These are phyloP conservation scores for Saccharum hybrid DNA, from an alignment of 202 grass and related monocot species.

Conservation along the genomic window DNA sequence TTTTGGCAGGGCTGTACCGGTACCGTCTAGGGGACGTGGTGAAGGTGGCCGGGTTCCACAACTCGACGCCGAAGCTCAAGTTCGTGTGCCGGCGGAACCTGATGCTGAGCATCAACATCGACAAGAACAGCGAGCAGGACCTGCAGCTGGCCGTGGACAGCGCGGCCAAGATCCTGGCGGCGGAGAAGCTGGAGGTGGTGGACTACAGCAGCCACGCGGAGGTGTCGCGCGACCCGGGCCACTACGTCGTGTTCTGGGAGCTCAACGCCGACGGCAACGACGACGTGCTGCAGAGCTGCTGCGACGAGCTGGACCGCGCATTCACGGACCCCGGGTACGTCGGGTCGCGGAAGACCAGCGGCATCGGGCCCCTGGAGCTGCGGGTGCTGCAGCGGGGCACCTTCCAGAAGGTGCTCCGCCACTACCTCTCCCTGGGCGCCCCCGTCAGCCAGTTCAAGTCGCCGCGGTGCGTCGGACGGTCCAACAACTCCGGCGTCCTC, in stretches of 20 bases:
- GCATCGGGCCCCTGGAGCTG: conserved; percentile 74
- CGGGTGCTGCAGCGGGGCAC: conserved; percentile 60
- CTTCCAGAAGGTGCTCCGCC: conserved; percentile 70
- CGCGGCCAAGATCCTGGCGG: conserved; percentile 61
- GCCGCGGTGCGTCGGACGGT: conserved; percentile 54
- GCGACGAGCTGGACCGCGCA: conserved; percentile 70
- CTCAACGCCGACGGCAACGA: conserved; percentile 51
- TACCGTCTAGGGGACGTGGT: conserved; percentile 89
- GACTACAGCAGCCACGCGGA: conserved; percentile 88
- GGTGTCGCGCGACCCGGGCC: conserved; percentile 55
- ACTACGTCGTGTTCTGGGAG: conserved; percentile 89
- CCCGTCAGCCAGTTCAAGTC: conserved; percentile 90
- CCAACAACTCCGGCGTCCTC: conserved; percentile 60
- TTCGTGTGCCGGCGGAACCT: conserved; percentile 88
- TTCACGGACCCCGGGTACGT: conserved; percentile 77
- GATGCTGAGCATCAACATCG: conserved; percentile 84
- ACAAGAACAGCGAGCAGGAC: conserved; percentile 96
- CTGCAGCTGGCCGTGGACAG: conserved; percentile 73
- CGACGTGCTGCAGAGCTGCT: conserved; percentile 72
- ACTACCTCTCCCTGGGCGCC: conserved; percentile 59
- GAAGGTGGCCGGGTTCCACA: conserved; percentile 74
- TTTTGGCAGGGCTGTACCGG: conserved; percentile 69
- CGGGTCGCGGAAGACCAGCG: conserved; percentile 45
- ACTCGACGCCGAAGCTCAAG: conserved; percentile 82
- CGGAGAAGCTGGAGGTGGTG: conserved; percentile 88